phyloP scores from a whole-genome alignment of 2,329 filamentous ascomycete genomes.

The Emericellopsis cladophorae region DNA sequence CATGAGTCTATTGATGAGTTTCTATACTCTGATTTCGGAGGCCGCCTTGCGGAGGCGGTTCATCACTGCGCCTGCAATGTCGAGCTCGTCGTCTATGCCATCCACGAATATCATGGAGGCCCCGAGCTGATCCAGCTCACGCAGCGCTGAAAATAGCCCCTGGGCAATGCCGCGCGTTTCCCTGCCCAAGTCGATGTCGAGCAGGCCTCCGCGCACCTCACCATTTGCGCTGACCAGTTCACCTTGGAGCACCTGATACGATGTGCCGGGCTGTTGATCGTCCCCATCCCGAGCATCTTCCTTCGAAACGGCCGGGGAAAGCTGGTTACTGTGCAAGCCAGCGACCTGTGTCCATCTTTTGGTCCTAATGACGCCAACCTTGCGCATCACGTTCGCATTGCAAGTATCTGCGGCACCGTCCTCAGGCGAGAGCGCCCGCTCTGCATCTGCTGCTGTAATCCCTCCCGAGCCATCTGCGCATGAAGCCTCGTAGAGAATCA shows the following conservation, averaged over 20 bases:
- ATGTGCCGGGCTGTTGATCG: constrained; percentile 12
- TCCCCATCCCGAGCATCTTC: constrained; percentile 13
- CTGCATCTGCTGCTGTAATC: constrained; percentile 21
- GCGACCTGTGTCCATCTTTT: constrained; percentile 34
- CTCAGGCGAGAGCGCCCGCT: constrained; percentile 4
- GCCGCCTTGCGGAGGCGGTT: constrained; percentile 72
- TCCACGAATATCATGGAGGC: constrained; percentile 85
- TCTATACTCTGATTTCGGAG: constrained; percentile 41
- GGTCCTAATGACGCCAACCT: constrained; percentile 43
- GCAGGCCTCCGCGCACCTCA: constrained; percentile 26
- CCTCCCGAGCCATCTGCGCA: constrained; percentile 20
- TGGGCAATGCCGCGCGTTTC: constrained; percentile 67
- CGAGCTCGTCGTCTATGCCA: constrained; percentile 66
- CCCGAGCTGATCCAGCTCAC: constrained; percentile 68
- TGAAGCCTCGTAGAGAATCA: constrained; percentile 64
- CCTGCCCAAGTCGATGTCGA: constrained; percentile 63
- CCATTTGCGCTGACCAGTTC: constrained; percentile 20
- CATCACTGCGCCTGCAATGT: constrained; percentile 80
- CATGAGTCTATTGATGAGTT: constrained; percentile 5
- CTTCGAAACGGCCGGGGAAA: constrained; percentile 7
- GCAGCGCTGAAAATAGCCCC: constrained; percentile 74
- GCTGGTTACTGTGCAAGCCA: constrained; percentile 20
- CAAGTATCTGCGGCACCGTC: constrained; percentile 15
- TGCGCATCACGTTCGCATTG: constrained; percentile 8
- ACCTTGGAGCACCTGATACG: constrained; percentile 27